Evolutionary conservation across 2,329 filamentous ascomycete genomes (phyloP).

Genomic region (Colletotrichum tropicicola): DNA sequence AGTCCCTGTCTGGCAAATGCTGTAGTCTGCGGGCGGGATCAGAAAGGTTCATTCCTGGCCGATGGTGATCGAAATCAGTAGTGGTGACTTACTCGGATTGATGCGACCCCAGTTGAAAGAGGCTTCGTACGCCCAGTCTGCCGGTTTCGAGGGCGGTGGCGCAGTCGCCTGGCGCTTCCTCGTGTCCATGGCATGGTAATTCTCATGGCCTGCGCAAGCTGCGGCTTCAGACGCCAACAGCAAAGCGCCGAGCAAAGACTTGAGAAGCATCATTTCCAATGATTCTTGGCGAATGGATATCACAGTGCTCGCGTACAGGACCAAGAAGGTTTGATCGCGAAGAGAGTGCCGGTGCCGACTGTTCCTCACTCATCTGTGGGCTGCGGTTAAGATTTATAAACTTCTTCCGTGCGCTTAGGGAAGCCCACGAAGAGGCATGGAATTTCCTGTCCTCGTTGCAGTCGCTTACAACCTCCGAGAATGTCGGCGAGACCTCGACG

Average conservation of each 20-base stretch:
- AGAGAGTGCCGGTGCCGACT: neutral
- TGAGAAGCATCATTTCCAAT: neutral
- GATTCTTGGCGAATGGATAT: neutral
- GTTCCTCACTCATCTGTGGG: neutral
- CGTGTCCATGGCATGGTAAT: slow-evolving; percentile 3
- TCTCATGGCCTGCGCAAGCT: slow-evolving; percentile 21
- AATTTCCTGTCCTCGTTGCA: neutral
- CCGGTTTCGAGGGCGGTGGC: neutral
- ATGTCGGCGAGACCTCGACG: neutral
- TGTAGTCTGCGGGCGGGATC: slow-evolving; percentile 11
- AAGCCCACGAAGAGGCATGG: neutral
- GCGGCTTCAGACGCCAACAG: neutral
- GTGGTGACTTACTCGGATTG: slow-evolving; percentile 11
- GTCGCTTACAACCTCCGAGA: neutral
- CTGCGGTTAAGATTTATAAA: neutral
- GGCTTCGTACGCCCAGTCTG: slow-evolving; percentile 29
- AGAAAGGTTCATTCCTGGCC: neutral
- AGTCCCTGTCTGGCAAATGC: slow-evolving; percentile 57
- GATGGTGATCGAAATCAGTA: neutral
- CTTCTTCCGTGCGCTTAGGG: neutral
- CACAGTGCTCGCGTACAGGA: neutral
- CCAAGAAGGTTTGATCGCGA: neutral
- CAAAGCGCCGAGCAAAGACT: neutral
- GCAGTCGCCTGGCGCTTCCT: neutral
- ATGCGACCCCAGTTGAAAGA: slow-evolving; percentile 29